Base-by-base conservation (phyloP, 441 rosid species). In the Geranium incanum region DNA sequence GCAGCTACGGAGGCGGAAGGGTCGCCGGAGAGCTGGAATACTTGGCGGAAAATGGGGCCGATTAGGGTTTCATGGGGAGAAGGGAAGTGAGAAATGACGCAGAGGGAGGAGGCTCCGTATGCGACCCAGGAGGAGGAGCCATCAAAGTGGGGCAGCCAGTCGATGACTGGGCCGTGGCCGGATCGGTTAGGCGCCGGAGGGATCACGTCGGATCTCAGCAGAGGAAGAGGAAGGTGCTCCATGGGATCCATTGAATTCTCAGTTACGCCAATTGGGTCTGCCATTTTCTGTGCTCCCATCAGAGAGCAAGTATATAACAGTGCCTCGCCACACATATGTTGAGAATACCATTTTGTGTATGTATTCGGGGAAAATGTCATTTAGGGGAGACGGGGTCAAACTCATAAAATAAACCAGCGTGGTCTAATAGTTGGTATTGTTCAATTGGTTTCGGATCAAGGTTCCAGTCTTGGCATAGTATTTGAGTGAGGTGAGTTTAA, bases 81-180 rank as follows among this genome's bases (percentile, higher is more conserved):
- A 76, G 99, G 97, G 37, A 94, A 78, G 84, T 94, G 99, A 50
- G 97, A 87, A 78, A 94, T 84, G 65, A 90, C 91, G 12, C 92
- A 80, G 70, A 94, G 93, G 71, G 97, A 86, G 75, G 97, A 94
- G 12, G 97, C 97, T 23, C 95, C 97, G 75, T 89, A 94, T 11
- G 97, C 97, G 52, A 89, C 85, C 97, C 99, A 94, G 83, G 99
- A 85, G 89, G 88, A 82, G 72, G 33, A 28, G 72, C 97, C 95
- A 39, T 84, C 82, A 70, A 88, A 88, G 72, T 90, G 97, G 6
- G 97, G 93, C 36, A 94, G 77, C 97, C 96, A 92, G 79, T 94
- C 99, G 74, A 89, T 75, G 78, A 92, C 75, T 64, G 89, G 87
- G 13, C 79, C 70, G 28, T 90, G 85, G 76, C 86, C 83, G 52